These are phyloP conservation scores for Apiospora arundinis DNA, from an alignment of 2,329 filamentous ascomycete genomes.

Conservation along the genomic window DNA sequence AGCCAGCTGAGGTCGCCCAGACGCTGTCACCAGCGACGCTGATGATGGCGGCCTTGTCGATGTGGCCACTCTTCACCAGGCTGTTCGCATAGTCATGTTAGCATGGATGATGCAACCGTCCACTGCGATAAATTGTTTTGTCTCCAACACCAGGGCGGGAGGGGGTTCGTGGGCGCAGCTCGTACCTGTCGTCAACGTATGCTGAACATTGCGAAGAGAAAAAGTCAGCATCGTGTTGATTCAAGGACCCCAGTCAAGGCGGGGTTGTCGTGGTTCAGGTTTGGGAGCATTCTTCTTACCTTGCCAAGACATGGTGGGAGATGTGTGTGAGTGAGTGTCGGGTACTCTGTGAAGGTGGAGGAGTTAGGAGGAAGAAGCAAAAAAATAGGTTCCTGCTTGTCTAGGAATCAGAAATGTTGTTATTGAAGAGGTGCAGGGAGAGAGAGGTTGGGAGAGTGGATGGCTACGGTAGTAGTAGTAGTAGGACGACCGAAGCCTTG, in stretches of 20 bases:
- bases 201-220: slow-evolving; percentile 37
- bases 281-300: slow-evolving; percentile 53
- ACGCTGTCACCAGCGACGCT: slow-evolving; percentile 79
- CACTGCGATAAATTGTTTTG: not conserved
- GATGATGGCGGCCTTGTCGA: slow-evolving; percentile 87
- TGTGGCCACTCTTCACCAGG: slow-evolving; percentile 78
- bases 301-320: slow-evolving; percentile 73
- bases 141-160: not conserved
- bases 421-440: slow-evolving; percentile 6
- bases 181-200: slow-evolving; percentile 69
- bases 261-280: slow-evolving; percentile 23
- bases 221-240: slow-evolving; percentile 36
- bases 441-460: slow-evolving; percentile 22
- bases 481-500: not conserved
- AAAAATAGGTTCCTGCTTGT: slow-evolving; percentile 16
- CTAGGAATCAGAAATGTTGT: slow-evolving; percentile 4
- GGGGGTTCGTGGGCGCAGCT: slow-evolving; percentile 5
- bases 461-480: not conserved
- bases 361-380: slow-evolving; percentile 21
- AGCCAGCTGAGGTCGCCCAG: slow-evolving; percentile 75
- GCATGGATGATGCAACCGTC: not conserved
- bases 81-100: slow-evolving; percentile 50
- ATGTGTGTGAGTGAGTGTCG: slow-evolving; percentile 20
- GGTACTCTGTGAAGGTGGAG: slow-evolving; percentile 6
- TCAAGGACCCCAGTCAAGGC: not conserved